phyloP scores from a whole-genome alignment of 805 yeast genomes.

The Teunomyces panamensis region DNA sequence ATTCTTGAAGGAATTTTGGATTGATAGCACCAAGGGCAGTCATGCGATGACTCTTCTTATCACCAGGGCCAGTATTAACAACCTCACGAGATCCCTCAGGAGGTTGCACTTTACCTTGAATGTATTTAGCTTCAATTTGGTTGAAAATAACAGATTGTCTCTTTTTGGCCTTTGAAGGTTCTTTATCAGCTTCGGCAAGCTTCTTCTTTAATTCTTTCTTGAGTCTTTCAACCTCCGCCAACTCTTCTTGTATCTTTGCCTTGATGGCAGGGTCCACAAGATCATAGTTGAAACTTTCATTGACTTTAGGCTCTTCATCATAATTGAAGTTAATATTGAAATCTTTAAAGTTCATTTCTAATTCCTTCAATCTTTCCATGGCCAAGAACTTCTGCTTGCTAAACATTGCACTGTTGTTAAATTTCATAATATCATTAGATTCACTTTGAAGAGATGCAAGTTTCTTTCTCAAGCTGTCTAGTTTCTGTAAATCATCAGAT shows the following conservation, averaged over 20 bases:
- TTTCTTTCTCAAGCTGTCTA: slow-evolving; percentile 54
- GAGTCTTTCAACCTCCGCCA: slow-evolving; percentile 40
- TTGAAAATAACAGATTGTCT: slow-evolving; percentile 20
- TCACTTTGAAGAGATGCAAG: slow-evolving; percentile 65
- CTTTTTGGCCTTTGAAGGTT: slow-evolving; percentile 5
- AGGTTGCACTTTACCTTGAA: slow-evolving; percentile 40
- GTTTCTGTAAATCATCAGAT: slow-evolving; percentile 52
- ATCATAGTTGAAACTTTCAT: slow-evolving; percentile 12
- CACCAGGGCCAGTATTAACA: slow-evolving; percentile 15
- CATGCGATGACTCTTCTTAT: slow-evolving; percentile 28
- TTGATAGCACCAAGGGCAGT: slow-evolving; percentile 39
- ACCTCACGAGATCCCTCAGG: slow-evolving; percentile 7
- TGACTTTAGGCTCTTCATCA: slow-evolving; percentile 13
- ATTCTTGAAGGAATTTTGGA: slow-evolving; percentile 53
- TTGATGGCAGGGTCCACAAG: slow-evolving; percentile 32
- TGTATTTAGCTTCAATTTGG: slow-evolving; percentile 43
- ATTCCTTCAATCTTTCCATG: slow-evolving; percentile 64
- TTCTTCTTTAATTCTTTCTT: slow-evolving; percentile 40
- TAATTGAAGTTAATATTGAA: slow-evolving; percentile 54
- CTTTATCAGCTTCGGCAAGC: slow-evolving; percentile 22
- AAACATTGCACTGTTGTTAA: slow-evolving; percentile 58
- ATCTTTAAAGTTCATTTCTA: slow-evolving; percentile 65
- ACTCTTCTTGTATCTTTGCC: slow-evolving; percentile 38
- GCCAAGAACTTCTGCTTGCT: slow-evolving; percentile 63
- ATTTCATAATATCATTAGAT: slow-evolving; percentile 72